Percentiles rank a stretch among this genome's conserved stretches.
These are phyloP conservation scores for Thraustochytrium striatum DNA, from an alignment of 352 stramenopile genomes.

Conservation along the genomic window DNA sequence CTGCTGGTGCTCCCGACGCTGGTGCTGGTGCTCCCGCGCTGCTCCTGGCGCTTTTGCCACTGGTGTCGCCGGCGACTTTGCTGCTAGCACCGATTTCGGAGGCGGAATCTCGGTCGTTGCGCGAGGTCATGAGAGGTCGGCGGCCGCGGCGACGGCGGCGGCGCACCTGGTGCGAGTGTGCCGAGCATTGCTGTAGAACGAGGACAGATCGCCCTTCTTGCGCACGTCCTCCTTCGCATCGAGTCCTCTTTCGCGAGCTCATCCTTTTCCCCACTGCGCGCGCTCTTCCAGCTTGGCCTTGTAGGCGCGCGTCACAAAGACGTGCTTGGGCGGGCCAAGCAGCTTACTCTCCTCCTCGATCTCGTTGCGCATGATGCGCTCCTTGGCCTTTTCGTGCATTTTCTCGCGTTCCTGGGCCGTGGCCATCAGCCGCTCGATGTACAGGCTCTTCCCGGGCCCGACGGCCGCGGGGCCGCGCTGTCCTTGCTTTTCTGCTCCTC, in stretches of 20 bases:
- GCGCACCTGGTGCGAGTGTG: no score
- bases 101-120: no score
- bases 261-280: constrained; percentile 10
- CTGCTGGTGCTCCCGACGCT: no score
- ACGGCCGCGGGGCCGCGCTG: neutral
- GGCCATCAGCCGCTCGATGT: constrained; percentile 4
- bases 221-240: no score
- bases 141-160: no score
- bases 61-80: no score
- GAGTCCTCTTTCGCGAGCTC: neutral
- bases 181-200: no score
- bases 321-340: neutral
- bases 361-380: constrained; percentile 1
- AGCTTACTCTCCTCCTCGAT: constrained; percentile 8
- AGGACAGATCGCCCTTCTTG: no score
- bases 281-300: constrained; percentile 37
- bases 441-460: neutral
- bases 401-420: constrained; percentile 23
- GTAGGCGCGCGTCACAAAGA: constrained; percentile 36
- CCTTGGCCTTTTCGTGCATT: neutral
- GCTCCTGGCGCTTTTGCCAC: no score
- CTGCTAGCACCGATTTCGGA: no score
- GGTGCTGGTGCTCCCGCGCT: no score
- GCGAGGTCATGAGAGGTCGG: no score
- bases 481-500: neutral